Base-by-base conservation (phyloP, 2,329 filamentous ascomycete genomes). In the Didymella segeticola region DNA sequence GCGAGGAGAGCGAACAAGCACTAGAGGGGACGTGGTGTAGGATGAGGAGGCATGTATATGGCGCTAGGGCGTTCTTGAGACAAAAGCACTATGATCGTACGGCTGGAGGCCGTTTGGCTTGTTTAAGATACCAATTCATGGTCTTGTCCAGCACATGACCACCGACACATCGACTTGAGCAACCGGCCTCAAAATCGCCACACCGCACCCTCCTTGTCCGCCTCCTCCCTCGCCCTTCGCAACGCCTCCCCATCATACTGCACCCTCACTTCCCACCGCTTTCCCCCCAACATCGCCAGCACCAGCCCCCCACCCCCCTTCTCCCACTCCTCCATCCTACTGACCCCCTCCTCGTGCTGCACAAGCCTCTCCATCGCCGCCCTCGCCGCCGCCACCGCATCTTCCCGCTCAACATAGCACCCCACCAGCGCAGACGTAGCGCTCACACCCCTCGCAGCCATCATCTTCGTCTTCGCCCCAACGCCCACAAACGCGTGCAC, bases 1-100 rank as follows among this genome's bases (percentile, higher is more conserved):
- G 64, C 53, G 31, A 67, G 66, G 57, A 67, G 73, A 51, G 64
- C 64, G 26, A 74, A 73, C 62, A 64, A 57, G 57, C 67, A 62
- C 33, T 71, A 62, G 47, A 31, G 5, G 17, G 37, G 14, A 30
- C 26, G 7, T 38, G 37, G n/a, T 34, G 25, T 43, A 30, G 33
- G 20, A 19, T n/a, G 33, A 30, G 11, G 22, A 22, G 27, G 57
- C 57, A 58, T 64, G 52, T 55, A 62, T 52, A 52, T 42, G 67
- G 67, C 64, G 67, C 63, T 64, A 49, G 60, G 67, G 66, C 59
- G 64, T 67, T 68, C 34, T 17, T 45, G 53, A 46, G 34, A 47
- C 30, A 52, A 62, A 62, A 67, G 58, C 41, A 52, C 26, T 19
- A 42, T 17, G 41, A 37, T 19, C 43, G 47, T 12, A 27, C 26